A percentile compares a stretch with the other conserved stretches of the same genome.
Conservation (phyloP, 73 alveolate species). For the Blepharisma japonicum region DNA sequence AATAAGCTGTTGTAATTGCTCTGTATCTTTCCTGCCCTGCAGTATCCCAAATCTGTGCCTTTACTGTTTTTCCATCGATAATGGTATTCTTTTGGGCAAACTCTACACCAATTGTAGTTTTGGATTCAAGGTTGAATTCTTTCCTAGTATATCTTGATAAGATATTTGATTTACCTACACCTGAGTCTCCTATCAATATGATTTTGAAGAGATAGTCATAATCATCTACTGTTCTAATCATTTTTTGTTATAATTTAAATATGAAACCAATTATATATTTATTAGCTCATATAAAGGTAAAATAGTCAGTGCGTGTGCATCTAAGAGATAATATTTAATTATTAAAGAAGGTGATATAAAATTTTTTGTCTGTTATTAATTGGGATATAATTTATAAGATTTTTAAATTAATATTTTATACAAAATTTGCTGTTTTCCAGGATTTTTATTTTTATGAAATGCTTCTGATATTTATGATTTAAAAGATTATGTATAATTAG, state of each 20-base stretch:
- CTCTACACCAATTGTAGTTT: conserved; percentile 77
- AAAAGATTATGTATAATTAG: no score
- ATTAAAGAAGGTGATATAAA: no score
- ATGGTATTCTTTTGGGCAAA: conserved; percentile 54
- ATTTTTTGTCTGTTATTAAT: no score
- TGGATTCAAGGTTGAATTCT: conserved; percentile 53
- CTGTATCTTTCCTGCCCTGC: conserved; percentile 79
- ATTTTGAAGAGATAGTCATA: conserved; percentile 55
- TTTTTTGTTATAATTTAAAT: neutral
- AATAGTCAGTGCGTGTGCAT: no score
- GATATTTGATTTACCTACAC: conserved; percentile 81
- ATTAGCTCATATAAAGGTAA: no score
- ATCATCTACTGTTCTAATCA: conserved; percentile 36
- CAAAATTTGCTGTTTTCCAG: no score
- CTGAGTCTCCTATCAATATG: conserved; percentile 69
- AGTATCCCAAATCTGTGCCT: conserved; percentile 78
- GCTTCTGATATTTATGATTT: no score
- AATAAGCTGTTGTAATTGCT: conserved; percentile 67
- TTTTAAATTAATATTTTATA: no score
- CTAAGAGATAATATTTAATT: no score
- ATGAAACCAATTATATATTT: no score
- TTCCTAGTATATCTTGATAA: conserved; percentile 61
- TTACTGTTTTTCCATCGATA: conserved; percentile 41
- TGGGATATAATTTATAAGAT: no score
- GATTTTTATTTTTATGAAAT: no score